Base-by-base conservation (phyloP, 164 flowering plant genomes). In the Stephania cephalantha region DNA sequence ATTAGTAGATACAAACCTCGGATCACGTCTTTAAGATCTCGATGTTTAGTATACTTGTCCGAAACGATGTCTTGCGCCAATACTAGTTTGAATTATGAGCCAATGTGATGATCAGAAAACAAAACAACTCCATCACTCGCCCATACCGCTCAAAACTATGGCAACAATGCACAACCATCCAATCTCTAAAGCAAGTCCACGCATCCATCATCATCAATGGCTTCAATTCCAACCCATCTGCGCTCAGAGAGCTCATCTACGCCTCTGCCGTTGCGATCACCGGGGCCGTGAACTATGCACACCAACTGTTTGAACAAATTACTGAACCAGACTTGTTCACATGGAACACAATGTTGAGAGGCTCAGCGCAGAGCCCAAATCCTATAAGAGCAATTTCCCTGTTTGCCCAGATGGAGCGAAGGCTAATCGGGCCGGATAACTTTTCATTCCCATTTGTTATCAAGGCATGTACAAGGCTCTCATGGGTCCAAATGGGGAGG, bases 271-370 rank as follows among this genome's bases (percentile, higher is more conserved):
- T 89, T 2, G 75, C 79, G 1, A 46, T 91, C 12, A 72, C 87
- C 0, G 82, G 90, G 4, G 69, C 88, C 29, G 82, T 88, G 6
- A 46, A 76, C 35, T 89, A 93, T 55, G 94, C 94, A 71, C 91
- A 85, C 87, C 81, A 82, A 30, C 5, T 93, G 83, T 91, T 91
- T 82, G 85, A 75, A 75, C 80, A 81, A 73, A 88, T 91, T 78
- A 44, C 85, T 42, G 78, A 88, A 77, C 93, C 94, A 69, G 94
- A 92, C 67, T 73, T 64, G 72, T 90, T 89, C 84, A 89, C 86
- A 81, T 92, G 92, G 89, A 92, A 92, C 79, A 86, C 92, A 25
- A 83, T 90, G 80, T 84, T 90, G 4, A 82, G 95, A 75, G 97
- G 92, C 79, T 88, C 89, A 25, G 84, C 90, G 73, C 90, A 87